Percentiles rank a stretch among this genome's conserved stretches.
Evolutionary conservation across 2,329 filamentous ascomycete species (phyloP).

Genomic region (Simplicillium aogashimaense): DNA sequence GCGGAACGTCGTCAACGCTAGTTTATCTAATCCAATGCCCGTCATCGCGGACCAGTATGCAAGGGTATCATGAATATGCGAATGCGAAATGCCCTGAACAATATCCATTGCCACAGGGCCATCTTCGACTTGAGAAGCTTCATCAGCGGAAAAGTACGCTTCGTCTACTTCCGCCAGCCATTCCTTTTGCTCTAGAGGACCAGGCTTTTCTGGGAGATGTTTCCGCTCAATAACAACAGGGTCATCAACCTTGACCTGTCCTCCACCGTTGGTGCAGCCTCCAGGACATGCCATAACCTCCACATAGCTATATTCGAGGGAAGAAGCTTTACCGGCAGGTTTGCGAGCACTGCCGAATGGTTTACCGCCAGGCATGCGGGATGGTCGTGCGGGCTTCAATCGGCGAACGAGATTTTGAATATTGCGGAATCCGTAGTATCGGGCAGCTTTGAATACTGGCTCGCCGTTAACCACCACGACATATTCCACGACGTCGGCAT

Average conservation of each 20-base stretch:
- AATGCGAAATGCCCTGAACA: conserved; percentile 57
- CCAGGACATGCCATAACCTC: conserved; percentile 99
- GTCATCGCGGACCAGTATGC: conserved; percentile 68
- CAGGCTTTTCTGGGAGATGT: conserved; percentile 43
- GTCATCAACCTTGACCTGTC: conserved; percentile 87
- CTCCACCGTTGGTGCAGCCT: conserved; percentile 96
- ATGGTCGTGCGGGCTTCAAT: conserved; percentile 69
- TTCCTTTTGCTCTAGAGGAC: conserved; percentile 71
- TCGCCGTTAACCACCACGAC: conserved; percentile 49
- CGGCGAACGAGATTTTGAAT: conserved; percentile 96
- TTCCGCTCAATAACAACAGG: conserved; percentile 46
- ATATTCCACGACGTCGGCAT: conserved; percentile 87
- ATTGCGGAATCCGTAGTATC: conserved; percentile 96
- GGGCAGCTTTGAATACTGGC: conserved; percentile 65
- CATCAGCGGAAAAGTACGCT: conserved; percentile 75
- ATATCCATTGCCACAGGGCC: conserved; percentile 24
- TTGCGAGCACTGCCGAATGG: conserved; percentile 46
- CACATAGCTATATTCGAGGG: conserved; percentile 75
- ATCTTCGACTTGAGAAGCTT: conserved; percentile 22
- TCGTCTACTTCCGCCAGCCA: conserved; percentile 80
- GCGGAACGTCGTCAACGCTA: conserved; percentile 80
- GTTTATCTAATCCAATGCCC: conserved; percentile 56
- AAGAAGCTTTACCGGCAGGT: conserved; percentile 35
- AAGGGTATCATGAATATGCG: conserved; percentile 57
- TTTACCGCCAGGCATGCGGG: conserved; percentile 69